Evolutionary conservation across 176 grass and related monocot genomes (phyloP), one percentile per base, ranked within the genome.

Genomic region (Aegilops tauschii): DNA sequence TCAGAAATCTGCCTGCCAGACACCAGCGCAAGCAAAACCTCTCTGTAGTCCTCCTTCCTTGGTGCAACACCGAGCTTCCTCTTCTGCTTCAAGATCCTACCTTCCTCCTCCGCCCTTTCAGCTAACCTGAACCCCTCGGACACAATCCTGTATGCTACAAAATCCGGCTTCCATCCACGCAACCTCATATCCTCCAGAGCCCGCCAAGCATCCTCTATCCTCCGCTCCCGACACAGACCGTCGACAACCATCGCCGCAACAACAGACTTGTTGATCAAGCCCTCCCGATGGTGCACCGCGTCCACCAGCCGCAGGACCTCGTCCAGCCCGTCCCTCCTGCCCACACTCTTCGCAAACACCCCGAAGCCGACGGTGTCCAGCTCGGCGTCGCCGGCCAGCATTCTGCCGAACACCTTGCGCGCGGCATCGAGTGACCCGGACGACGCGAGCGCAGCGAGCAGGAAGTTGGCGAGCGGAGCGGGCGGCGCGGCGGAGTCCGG

Each of bases 11-110:
- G 86, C 23, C 79, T 78, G 16, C 85, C 74, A 20, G 93, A 90
- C 64, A 98, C 64, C 72, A 92, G 74, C 2, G 63, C 59, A 73
- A 92, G 84, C 16, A 98, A 74, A 77, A 91, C 82, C 54, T 95
- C 92, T 44, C 66, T 88, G 25, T 95, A 96, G 32, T 98, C 93
- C 18, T 45, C 88, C 72, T 87, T 88, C 50, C 96, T 91, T 0
- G 96, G 96, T 0, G 93, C 93, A 5, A 95, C 92, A 12, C 93
- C 89, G 1, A 92, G 88, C 87, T 98, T 98, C 73, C 93, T 94
- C 79, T 98, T 98, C 58, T 94, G 93, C 78, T 95, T 98, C 85
- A 98, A 77, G 52, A 98, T 91, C 80, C 65, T 92, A 29, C 36
- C 79, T 86, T 91, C 88, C 77, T 98, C 93, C 5, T 95, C 92